These are phyloP conservation scores for Wickerhamomyces sydowiorum DNA, from an alignment of 805 yeast genomes.

Conservation along the genomic window DNA sequence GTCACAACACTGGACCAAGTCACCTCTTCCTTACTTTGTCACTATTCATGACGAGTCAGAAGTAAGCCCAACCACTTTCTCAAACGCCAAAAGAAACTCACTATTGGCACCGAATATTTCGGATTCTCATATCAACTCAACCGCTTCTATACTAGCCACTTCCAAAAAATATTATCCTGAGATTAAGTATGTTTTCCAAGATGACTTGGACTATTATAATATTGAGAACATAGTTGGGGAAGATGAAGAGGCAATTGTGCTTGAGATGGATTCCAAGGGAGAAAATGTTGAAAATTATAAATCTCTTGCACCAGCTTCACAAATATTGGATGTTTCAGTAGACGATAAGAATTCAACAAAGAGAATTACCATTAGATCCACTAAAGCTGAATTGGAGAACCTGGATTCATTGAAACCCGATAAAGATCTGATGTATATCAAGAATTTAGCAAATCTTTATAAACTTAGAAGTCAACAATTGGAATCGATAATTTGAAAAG, in stretches of 20 bases:
- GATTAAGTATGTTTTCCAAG: slow-evolving; percentile 20
- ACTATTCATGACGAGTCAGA: slow-evolving; percentile 13
- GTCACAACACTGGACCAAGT: slow-evolving; percentile 16
- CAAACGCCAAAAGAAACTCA: background rate
- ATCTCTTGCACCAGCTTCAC: slow-evolving; percentile 15
- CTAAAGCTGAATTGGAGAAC: slow-evolving; percentile 12
- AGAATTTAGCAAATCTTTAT: slow-evolving; percentile 14
- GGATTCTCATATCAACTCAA: background rate
- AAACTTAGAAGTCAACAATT: slow-evolving; percentile 16
- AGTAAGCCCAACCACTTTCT: background rate
- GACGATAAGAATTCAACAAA: slow-evolving; percentile 19
- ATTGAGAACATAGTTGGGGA: slow-evolving; percentile 6
- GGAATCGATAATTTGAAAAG: slow-evolving; percentile 1
- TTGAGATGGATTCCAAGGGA: slow-evolving; percentile 19
- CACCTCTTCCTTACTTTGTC: slow-evolving; percentile 19
- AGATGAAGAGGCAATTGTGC: slow-evolving; percentile 17
- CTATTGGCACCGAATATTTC: background rate
- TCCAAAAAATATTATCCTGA: slow-evolving; percentile 18
- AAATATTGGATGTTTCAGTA: slow-evolving; percentile 11
- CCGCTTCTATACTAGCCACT: slow-evolving; percentile 1
- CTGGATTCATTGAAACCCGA: slow-evolving; percentile 6
- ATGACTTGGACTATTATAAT: slow-evolving; percentile 16
- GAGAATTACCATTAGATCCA: slow-evolving; percentile 18
- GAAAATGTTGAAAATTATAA: slow-evolving; percentile 5
- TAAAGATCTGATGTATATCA: slow-evolving; percentile 11